Conservation (phyloP, 148 eudicot genomes). For the Rhododendron mucronatum region DNA sequence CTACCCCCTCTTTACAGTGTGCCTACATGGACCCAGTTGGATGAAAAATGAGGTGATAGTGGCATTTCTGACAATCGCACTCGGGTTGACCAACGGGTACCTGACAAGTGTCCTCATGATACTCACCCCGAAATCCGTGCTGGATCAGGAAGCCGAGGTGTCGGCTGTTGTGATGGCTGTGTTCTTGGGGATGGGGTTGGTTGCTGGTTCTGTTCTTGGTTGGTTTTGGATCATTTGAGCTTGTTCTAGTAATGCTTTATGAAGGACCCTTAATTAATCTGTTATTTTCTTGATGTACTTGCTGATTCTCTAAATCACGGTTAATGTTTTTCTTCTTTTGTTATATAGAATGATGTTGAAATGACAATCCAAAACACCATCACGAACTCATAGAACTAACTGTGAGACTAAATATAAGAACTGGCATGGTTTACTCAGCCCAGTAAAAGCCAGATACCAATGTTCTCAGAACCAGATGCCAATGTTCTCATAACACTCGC, state of each 20-base stretch:
- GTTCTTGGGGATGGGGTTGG: slow-evolving; percentile 66
- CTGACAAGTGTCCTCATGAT: slow-evolving; percentile 81
- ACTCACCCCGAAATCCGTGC: slow-evolving; percentile 66
- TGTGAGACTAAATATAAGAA: no score
- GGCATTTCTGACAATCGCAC: slow-evolving; percentile 47
- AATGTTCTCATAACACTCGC: no score
- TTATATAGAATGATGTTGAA: no score
- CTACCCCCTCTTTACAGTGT: slow-evolving; percentile 59
- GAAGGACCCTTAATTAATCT: not conserved
- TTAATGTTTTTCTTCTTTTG: no score
- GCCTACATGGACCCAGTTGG: slow-evolving; percentile 77
- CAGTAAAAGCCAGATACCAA: no score
- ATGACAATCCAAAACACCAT: no score
- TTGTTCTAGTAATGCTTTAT: not conserved
- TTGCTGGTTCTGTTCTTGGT: slow-evolving; percentile 71
- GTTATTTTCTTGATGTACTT: not conserved
- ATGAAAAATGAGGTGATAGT: slow-evolving; percentile 52
- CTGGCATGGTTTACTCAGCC: no score
- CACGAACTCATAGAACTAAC: no score
- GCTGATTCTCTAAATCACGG: not conserved
- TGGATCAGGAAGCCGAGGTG: slow-evolving; percentile 59
- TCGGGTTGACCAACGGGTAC: slow-evolving; percentile 77
- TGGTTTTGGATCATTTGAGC: slow-evolving; percentile 78
- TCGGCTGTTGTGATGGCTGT: slow-evolving; percentile 76
- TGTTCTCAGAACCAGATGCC: no score